These are phyloP conservation scores for Candida neerlandica DNA, from an alignment of 1,139 yeast genomes.

Conservation along the genomic window DNA sequence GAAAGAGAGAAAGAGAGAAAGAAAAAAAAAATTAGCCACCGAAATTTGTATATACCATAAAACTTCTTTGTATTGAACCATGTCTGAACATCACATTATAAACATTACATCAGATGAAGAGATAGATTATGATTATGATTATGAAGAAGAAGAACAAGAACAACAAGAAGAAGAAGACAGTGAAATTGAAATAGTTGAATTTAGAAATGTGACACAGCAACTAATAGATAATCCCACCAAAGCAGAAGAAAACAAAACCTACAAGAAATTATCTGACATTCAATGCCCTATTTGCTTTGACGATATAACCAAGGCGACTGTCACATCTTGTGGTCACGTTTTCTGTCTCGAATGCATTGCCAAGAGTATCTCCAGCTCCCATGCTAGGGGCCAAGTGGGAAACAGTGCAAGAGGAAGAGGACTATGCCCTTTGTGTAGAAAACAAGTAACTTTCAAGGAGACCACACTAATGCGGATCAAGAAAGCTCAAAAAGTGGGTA, in stretches of 20 bases:
- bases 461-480: conserved; percentile 40
- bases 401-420: conserved; percentile 43
- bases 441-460: conserved; percentile 42
- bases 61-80: too few relatives aligned
- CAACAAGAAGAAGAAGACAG: conserved; percentile 35
- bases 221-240: conserved; percentile 33
- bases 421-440: conserved; percentile 49
- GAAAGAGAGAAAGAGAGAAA: too few relatives aligned
- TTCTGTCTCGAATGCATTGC: conserved; percentile 49
- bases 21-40: too few relatives aligned
- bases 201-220: conserved; percentile 37
- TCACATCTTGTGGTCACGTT: conserved; percentile 49
- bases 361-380: conserved; percentile 43
- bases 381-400: conserved; percentile 45
- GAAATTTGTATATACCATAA: too few relatives aligned
- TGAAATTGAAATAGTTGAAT: conserved; percentile 43
- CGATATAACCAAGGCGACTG: conserved; percentile 41
- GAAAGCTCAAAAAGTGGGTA: conserved; percentile 18
- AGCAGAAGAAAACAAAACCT: conserved; percentile 17
- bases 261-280: conserved; percentile 38
- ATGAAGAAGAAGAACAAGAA: conserved; percentile 11
- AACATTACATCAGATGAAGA: too few relatives aligned
- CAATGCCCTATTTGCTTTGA: conserved; percentile 54
- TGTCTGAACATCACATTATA: too few relatives aligned
- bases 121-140: too few relatives aligned